phyloP scores from a whole-genome alignment of 208 protist species.

The Phytomonas francai region DNA sequence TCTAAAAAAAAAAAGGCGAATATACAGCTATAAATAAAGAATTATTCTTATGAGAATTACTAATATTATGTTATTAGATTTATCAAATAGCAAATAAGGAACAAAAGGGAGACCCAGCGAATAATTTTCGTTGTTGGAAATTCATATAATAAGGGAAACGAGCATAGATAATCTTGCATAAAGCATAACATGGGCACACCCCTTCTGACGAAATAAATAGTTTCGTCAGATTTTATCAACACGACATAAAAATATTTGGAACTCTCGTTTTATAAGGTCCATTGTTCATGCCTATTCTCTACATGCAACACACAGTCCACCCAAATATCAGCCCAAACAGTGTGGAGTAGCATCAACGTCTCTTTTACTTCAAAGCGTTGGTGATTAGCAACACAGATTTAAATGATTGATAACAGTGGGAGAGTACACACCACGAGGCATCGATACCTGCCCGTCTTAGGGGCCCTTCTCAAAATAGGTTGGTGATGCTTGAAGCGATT shows the following conservation, averaged over 20 bases:
- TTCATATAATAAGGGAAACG: too few relatives aligned
- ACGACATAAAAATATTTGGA: not conserved
- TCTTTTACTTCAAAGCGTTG: not conserved
- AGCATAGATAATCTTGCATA: not conserved
- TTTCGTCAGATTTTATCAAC: not conserved
- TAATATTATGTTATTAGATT: not conserved
- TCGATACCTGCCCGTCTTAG: not conserved
- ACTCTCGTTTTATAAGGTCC: not conserved
- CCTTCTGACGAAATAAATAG: not conserved
- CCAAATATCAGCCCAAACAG: not conserved
- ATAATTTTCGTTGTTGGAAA: too few relatives aligned
- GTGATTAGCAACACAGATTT: not conserved
- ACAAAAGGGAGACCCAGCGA: not conserved
- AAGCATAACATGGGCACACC: not conserved
- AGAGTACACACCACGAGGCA: not conserved
- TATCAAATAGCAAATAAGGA: not conserved
- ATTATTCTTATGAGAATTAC: conserved; percentile 10
- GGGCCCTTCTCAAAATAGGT: not conserved
- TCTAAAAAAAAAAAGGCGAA: not conserved
- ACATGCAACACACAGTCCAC: too few relatives aligned
- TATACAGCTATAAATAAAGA: not conserved
- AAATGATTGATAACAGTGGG: not conserved
- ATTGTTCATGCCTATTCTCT: not conserved
- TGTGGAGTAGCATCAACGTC: not conserved
- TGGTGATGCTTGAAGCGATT: not conserved